Evolutionary conservation across 768 basidiomycete genomes (phyloP).

Genomic region (Russula ochroleuca): DNA sequence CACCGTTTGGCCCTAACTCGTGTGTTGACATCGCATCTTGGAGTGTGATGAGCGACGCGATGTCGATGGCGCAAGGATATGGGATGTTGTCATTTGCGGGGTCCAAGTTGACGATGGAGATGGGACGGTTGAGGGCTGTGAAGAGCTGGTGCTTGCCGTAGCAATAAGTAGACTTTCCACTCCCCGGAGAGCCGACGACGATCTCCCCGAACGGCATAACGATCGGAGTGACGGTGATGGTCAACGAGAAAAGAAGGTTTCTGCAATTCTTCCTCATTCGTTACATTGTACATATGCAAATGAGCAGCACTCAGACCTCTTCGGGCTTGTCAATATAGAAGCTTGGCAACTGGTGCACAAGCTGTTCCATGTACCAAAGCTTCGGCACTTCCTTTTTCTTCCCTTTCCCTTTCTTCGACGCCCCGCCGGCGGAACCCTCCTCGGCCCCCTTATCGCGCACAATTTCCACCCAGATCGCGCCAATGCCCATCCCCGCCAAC

Average conservation of each 20-base stretch:
- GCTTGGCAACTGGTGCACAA: slow-evolving; percentile 51
- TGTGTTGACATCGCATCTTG: slow-evolving; percentile 81
- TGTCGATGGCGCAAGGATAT: slow-evolving; percentile 87
- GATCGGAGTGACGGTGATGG: too few relatives aligned
- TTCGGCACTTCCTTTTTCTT: slow-evolving; percentile 34
- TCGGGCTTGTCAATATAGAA: slow-evolving; percentile 39
- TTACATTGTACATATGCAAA: background rate
- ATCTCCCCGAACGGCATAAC: slow-evolving; percentile 88
- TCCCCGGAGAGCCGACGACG: slow-evolving; percentile 81
- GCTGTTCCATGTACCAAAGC: slow-evolving; percentile 60
- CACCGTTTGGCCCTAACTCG: slow-evolving; percentile 91
- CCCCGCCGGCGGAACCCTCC: slow-evolving; percentile 24
- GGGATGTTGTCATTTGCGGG: slow-evolving; percentile 82
- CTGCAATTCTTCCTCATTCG: background rate
- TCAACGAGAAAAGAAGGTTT: slow-evolving; percentile 19
- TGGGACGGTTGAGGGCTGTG: slow-evolving; percentile 77
- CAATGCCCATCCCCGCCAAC: slow-evolving; percentile 53
- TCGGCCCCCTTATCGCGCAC: slow-evolving; percentile 34
- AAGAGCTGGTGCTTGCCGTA: slow-evolving; percentile 87
- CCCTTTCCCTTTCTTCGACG: slow-evolving; percentile 16
- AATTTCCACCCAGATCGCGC: slow-evolving; percentile 67
- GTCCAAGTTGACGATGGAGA: slow-evolving; percentile 91
- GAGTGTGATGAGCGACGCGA: slow-evolving; percentile 81
- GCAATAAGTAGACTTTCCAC: slow-evolving; percentile 86
- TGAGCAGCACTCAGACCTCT: background rate